A percentile compares a stretch with the other conserved stretches of the same genome.
Evolutionary conservation across 352 stramenopile genomes (phyloP).

Genomic region (Pythium coloratum): DNA sequence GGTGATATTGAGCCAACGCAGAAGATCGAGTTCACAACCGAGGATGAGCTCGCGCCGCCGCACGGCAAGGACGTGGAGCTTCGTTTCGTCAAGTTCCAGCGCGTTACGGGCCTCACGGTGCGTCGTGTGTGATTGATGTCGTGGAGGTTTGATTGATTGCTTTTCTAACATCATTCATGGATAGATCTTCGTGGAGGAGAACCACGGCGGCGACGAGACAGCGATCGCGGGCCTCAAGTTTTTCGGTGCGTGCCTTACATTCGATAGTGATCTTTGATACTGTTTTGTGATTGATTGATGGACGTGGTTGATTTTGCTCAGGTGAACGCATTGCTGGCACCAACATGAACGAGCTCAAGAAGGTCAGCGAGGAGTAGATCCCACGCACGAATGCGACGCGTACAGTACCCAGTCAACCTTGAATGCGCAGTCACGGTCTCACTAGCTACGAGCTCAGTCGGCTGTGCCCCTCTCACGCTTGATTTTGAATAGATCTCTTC

Average conservation of each 20-base stretch:
- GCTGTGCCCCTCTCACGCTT: neutral
- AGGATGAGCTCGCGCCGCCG: constrained; percentile 40
- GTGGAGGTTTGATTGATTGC: neutral
- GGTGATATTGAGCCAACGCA: constrained; percentile 71
- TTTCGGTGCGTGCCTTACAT: constrained; percentile 39
- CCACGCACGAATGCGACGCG: neutral
- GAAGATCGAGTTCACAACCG: constrained; percentile 57
- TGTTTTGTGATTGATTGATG: constrained; percentile 17
- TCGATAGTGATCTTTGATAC: neutral
- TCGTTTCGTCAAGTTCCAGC: constrained; percentile 84
- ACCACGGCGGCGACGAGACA: constrained; percentile 65
- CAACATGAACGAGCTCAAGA: constrained; percentile 89
- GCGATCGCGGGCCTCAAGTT: constrained; percentile 65
- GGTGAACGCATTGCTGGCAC: constrained; percentile 71
- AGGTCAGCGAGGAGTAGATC: constrained; percentile 71
- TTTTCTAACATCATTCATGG: neutral
- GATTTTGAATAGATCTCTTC: constrained; percentile 8
- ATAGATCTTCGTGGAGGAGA: constrained; percentile 78
- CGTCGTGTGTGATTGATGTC: neutral
- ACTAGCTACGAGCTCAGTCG: neutral
- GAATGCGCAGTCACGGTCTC: neutral
- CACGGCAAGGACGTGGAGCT: constrained; percentile 62
- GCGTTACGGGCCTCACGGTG: constrained; percentile 69
- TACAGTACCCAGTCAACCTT: neutral
- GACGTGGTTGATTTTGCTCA: constrained; percentile 16